These are phyloP conservation scores for Colletotrichum sp. DNA, from an alignment of 2,329 filamentous ascomycete species.

Conservation along the genomic window DNA sequence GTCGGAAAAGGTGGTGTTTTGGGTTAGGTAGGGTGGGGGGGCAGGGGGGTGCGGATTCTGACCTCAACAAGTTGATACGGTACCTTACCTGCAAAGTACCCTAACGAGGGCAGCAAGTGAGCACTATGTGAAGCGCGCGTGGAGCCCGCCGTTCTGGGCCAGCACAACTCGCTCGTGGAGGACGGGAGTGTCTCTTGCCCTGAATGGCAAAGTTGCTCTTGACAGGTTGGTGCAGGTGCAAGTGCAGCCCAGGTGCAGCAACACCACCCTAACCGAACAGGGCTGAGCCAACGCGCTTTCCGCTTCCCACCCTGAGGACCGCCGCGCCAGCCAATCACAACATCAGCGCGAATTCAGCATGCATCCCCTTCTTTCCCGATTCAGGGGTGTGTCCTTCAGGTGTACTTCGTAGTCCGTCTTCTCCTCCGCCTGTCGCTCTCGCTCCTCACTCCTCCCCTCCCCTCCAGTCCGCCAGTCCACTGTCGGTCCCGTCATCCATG, in stretches of 20 bases:
- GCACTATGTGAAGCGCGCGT: constrained; percentile 1
- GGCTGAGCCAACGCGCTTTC: constrained; percentile 21
- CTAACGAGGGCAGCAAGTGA: background rate
- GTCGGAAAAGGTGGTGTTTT: no score
- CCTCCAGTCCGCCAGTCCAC: background rate
- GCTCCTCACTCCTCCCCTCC: background rate
- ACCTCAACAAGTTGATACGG: no score
- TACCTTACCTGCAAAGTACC: background rate
- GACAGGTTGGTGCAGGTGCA: background rate
- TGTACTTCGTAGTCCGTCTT: background rate
- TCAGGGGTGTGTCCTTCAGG: background rate
- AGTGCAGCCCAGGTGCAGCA: background rate
- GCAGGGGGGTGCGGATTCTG: no score
- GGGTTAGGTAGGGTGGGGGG: no score
- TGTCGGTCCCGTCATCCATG: background rate
- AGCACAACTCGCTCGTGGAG: constrained; percentile 5
- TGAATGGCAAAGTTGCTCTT: background rate
- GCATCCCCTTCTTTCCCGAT: background rate
- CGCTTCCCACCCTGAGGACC: background rate
- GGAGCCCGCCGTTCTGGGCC: background rate
- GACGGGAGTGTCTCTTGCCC: background rate
- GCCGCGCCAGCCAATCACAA: background rate
- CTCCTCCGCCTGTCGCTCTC: background rate
- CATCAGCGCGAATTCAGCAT: background rate
- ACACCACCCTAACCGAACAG: constrained; percentile 3